These are phyloP conservation scores for Ottelia alismoides DNA, from an alignment of 106 monocot genomes.

Conservation along the genomic window DNA sequence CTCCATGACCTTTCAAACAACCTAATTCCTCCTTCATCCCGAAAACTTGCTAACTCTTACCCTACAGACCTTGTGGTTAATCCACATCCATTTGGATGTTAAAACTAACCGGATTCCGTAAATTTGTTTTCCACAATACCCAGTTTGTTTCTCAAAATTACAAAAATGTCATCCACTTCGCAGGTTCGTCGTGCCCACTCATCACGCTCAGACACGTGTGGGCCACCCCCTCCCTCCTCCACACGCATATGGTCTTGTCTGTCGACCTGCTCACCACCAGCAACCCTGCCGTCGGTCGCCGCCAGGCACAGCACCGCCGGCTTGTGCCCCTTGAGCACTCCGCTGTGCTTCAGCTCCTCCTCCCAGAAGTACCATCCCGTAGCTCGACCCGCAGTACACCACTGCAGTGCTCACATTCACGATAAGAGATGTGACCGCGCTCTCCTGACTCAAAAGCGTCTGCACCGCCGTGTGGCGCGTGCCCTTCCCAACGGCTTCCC, in stretches of 20 bases:
- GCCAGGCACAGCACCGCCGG: slow-evolving; percentile 54
- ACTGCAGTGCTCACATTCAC: slow-evolving; percentile 10
- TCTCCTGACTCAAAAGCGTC: slow-evolving; percentile 28
- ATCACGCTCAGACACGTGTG: slow-evolving; percentile 29
- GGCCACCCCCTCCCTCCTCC: slow-evolving; percentile 21
- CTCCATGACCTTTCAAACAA: too few species aligned
- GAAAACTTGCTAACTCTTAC: too few species aligned
- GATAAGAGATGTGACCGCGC: slow-evolving; percentile 39
- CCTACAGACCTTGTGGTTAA: too few species aligned
- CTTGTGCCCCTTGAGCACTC: slow-evolving; percentile 33
- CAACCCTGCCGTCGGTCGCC: slow-evolving; percentile 17
- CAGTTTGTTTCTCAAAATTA: too few species aligned
- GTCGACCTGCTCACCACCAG: slow-evolving; percentile 42
- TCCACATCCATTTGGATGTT: too few species aligned
- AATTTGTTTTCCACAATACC: too few species aligned
- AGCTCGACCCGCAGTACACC: slow-evolving; percentile 38
- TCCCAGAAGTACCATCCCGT: slow-evolving; percentile 47
- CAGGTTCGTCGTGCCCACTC: slow-evolving; percentile 34
- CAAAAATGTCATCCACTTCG: too few species aligned
- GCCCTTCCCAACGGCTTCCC: slow-evolving; percentile 6
- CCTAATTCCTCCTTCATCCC: too few species aligned
- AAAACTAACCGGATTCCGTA: too few species aligned
- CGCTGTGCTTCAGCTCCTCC: slow-evolving; percentile 13
- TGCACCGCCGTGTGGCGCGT: slow-evolving; percentile 16
- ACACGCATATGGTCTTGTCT: slow-evolving; percentile 40